A percentile compares a stretch with the other conserved stretches of the same genome.
Conservation (phyloP, 257 asterid species). For the Solanum paucissectum region DNA sequence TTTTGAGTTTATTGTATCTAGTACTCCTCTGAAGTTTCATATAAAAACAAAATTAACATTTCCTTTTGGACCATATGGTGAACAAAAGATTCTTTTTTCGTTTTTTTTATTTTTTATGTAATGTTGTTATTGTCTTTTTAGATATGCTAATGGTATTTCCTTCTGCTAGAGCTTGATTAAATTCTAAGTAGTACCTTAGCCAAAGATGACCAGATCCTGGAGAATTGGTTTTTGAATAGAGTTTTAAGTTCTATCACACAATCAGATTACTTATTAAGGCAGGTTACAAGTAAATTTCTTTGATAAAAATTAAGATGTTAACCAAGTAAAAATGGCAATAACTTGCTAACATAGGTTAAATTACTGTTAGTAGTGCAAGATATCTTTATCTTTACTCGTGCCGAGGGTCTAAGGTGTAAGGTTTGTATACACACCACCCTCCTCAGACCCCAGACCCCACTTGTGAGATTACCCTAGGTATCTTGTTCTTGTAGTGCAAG, state of each 20-base stretch:
- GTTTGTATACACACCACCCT: not conserved
- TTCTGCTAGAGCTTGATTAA: not conserved
- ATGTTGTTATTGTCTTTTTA: not conserved
- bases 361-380: not conserved
- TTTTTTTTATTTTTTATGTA: not conserved
- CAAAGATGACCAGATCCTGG: not conserved
- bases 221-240: not conserved
- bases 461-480: not conserved
- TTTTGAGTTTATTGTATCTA: not conserved
- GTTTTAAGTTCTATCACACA: not conserved
- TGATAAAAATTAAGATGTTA: not conserved
- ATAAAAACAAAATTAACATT: not conserved
- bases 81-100: not conserved
- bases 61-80: not conserved
- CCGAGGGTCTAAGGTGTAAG: not conserved
- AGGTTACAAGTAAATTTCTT: not conserved
- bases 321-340: not conserved
- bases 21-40: not conserved
- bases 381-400: not conserved
- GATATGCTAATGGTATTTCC: not conserved
- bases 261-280: not conserved
- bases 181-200: not conserved
- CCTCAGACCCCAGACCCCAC: not conserved
- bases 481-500: not conserved
- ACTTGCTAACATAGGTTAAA: not conserved